These are phyloP conservation scores for Gentiana dahurica DNA, from an alignment of 257 asterid genomes.

Conservation along the genomic window DNA sequence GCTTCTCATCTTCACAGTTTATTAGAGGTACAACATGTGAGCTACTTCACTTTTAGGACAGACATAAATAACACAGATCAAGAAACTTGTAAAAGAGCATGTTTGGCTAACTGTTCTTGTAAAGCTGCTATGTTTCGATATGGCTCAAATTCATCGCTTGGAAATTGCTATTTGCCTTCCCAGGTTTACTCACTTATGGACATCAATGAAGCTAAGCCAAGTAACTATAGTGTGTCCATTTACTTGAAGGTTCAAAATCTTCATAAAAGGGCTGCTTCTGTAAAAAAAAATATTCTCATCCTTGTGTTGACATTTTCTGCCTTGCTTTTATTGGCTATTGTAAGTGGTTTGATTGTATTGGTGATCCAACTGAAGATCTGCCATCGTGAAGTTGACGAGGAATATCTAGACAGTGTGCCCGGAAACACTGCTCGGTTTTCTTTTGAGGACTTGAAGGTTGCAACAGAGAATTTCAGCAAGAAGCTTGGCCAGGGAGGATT, in stretches of 20 bases:
- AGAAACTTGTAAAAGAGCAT: constrained; percentile 12
- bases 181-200: constrained; percentile 12
- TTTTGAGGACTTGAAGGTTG: constrained; percentile 3
- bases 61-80: neutral
- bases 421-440: constrained; percentile 20
- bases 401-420: constrained; percentile 10
- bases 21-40: constrained; percentile 1
- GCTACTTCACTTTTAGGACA: neutral
- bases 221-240: neutral
- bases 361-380: neutral
- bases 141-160: neutral
- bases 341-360: constrained; percentile 4
- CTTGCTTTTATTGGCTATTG: neutral
- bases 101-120: constrained; percentile 16
- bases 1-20: constrained; percentile 9
- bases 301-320: neutral
- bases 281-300: neutral
- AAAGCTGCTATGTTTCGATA: constrained; percentile 14
- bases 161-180: constrained; percentile 7
- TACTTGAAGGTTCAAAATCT: constrained; percentile 12
- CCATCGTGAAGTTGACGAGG: neutral
- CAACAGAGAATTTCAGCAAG: constrained; percentile 10
- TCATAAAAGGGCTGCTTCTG: neutral
- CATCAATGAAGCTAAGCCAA: neutral
- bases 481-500: constrained; percentile 22